Evolutionary conservation across 176 grass and related monocot species (phyloP), one percentile per base, ranked within the genome.

Genomic region (Eleusine indica): DNA sequence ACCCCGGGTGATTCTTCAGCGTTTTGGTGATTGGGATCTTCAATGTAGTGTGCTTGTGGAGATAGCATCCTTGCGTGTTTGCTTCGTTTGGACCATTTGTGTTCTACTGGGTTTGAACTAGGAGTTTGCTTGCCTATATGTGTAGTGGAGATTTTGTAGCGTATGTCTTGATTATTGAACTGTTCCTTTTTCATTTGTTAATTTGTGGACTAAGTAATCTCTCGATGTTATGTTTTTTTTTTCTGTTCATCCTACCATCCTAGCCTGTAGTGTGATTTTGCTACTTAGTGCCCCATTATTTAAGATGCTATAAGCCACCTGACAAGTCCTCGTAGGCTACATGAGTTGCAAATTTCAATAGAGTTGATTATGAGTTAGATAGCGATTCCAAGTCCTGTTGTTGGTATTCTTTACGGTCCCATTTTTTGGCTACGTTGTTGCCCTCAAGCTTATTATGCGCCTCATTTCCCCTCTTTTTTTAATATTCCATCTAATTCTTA

Each of bases 271-370:
- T 7, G 22, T 51, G 49, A 10, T 35, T 79, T 49, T 66, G 63
- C 61, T 66, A 46, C n/a, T 60, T 19, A 32, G 42, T 21, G 57
- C 4, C n/a, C 19, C 58, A 75, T 9, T 83, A 65, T 42, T 75
- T 66, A 9, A 18, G 5, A 48, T 32, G 37, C 35, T 56, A n/a
- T 5, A 15, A 66, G 35, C 32, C 15, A 41, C 35, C 21, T 53
- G 30, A 61, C 49, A 14, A 84, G 64, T 43, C 74, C 13, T 75
- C 32, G 32, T 83, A 53, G 71, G 32, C 69, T 46, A 7, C 62
- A 57, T n/a, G 42, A 42, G 18, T 73, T 37, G 48, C 18, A 43
- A 78, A 37, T 88, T 72, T 47, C 7, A 61, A 7, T 74, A 16
- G 3, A 67, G 54, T 54, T 67, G 18, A 41, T 28, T 46, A 4